Evolutionary conservation across 1,284 basidiomycete species (phyloP), one percentile per base, ranked within the genome.

Genomic region (Acaromyces ingoldii): DNA sequence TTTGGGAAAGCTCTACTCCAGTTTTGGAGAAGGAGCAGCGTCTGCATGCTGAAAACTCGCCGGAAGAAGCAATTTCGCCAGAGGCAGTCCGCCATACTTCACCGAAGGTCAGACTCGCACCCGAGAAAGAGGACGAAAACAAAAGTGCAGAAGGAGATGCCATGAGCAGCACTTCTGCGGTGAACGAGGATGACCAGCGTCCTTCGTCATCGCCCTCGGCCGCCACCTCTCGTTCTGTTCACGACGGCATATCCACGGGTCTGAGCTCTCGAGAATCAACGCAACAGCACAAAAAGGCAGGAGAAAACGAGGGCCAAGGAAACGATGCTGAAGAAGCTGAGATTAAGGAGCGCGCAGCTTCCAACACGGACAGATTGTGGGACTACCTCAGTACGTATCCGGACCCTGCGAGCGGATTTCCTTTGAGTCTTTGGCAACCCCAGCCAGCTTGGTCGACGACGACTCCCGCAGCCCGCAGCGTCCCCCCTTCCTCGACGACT

Each of bases 1-100:
- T 21, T 7, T 51, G 61, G 58, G 10, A 52, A 45, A 30, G 56
- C 53, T n/a, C n/a, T n/a, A n/a, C n/a, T n/a, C n/a, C n/a, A n/a
- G n/a, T n/a, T n/a, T n/a, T n/a, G n/a, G 3, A 56, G 55, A 31
- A 29, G 25, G 39, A 15, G 21, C 4, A 42, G 3, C 29, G 30
- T 5, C 19, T 31, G 11, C 29, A 22, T 13, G 25, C 17, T 22
- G 22, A 11, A 28, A 13, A 11, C 22, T 22, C 26, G 4, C 17
- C 3, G 10, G 15, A 19, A 25, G 42, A 28, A 4, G 36, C 4
- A 6, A 22, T 7, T 6, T 4, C 24, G 6, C 7, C 36, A 37
- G 36, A 37, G 24, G 7, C 17, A 4, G 7, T 37, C 7, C n/a
- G n/a, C n/a, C n/a, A n/a, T n/a, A n/a, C n/a, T n/a, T n/a, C n/a